Evolutionary conservation across 2,329 filamentous ascomycete genomes (phyloP), one percentile per base, ranked within the genome.

Genomic region (Periconia sp.): DNA sequence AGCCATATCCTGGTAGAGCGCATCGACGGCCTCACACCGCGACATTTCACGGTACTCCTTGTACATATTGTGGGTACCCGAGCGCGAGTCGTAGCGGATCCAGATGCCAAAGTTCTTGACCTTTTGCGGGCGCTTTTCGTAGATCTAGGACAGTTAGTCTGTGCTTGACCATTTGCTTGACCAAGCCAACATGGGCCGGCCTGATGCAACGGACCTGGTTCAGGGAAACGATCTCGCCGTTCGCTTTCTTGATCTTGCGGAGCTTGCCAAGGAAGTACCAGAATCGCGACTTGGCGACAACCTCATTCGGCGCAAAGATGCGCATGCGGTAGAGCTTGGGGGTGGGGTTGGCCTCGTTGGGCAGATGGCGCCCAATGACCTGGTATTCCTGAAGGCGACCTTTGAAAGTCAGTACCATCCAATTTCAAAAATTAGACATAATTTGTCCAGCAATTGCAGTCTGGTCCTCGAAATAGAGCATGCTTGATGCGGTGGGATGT

Each of bases 61-160:
- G 90, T 99, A 99, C 94, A 99, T 99, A 88, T 99, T 99, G 91
- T 99, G 94, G 71, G 94, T 99, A 70, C 94, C 94, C 70, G 94
- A 97, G 79, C 94, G 92, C 56, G 95, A 99, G 82, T 99, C 92
- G 83, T 99, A 99, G 76, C 95, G 92, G 81, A 99, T 87, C 95
- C 95, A 99, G 86, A 99, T 87, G 77, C 94, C 94, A 77, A 99
- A 97, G 89, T 96, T 99, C 91, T 99, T 99, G 85, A 99, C 92
- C 85, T 96, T 96, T 73, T 92, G 83, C 71, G 94, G 94, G 78
- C 90, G 91, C 88, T 97, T 97, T 91, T 99, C 94, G 80, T 85
- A 80, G 82, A 99, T 95, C 92, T 96, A 28, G 25, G 37, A 19
- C 19, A 36, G 42, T 65, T 46, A 66, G 50, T 28, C 10, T n/a